Conservation (phyloP, 371 early-diverging fungal genomes). For the Mortierella sp. region DNA sequence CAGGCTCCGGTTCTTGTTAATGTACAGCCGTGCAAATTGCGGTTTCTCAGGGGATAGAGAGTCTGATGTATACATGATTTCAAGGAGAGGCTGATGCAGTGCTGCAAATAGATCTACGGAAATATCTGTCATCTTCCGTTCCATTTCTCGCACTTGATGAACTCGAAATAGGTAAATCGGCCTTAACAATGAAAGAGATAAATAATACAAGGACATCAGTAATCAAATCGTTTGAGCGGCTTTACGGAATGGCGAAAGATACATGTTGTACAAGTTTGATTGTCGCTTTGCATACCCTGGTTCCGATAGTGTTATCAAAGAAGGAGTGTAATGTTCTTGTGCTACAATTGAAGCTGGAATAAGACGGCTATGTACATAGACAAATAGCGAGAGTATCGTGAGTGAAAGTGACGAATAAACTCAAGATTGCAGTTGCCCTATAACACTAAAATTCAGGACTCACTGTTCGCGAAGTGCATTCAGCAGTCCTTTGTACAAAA, state of each 20-base stretch:
- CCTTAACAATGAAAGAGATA: slow-evolving; percentile 15
- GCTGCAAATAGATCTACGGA: slow-evolving; percentile 47
- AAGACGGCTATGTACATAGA: background rate
- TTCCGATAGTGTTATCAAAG: slow-evolving; percentile 34
- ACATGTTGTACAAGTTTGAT: background rate
- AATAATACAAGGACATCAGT: background rate
- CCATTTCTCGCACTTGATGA: slow-evolving; percentile 45
- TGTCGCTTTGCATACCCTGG: slow-evolving; percentile 35
- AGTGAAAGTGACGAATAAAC: background rate
- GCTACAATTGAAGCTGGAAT: slow-evolving; percentile 10
- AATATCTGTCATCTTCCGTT: slow-evolving; percentile 42
- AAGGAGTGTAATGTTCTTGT: slow-evolving; percentile 39
- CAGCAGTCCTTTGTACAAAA: slow-evolving; percentile 8
- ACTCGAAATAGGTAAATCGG: slow-evolving; percentile 48
- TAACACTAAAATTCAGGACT: background rate
- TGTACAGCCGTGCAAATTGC: slow-evolving; percentile 49
- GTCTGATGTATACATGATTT: slow-evolving; percentile 14
- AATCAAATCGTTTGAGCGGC: background rate
- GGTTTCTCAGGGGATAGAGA: slow-evolving; percentile 35
- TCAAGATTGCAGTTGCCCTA: background rate
- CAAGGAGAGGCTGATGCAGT: slow-evolving; percentile 48
- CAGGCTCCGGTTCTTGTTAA: slow-evolving; percentile 40
- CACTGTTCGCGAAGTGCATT: slow-evolving; percentile 31
- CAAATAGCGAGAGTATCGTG: background rate
- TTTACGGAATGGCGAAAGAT: background rate